Evolutionary conservation across 2,329 filamentous ascomycete species (phyloP).

Genomic region (Cordyceps farinosa): DNA sequence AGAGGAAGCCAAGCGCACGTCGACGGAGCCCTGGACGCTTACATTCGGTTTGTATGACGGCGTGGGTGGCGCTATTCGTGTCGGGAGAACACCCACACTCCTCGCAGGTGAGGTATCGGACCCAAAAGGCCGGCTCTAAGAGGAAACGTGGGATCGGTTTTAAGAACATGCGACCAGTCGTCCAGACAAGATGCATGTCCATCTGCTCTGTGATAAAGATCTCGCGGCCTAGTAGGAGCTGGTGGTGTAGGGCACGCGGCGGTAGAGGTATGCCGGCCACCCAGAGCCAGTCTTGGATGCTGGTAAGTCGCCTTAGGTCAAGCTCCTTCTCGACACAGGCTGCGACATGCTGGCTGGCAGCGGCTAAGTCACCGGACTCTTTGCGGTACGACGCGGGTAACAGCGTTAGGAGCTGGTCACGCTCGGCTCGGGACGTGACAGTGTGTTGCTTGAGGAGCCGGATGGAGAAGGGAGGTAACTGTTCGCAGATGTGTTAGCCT

Average conservation of each 20-base stretch:
- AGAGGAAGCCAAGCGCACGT: background rate
- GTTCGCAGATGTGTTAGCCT: background rate
- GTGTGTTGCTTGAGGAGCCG: background rate
- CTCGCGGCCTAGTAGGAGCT: conserved; percentile 21
- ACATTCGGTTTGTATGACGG: background rate
- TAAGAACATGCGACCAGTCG: conserved; percentile 27
- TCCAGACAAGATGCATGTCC: conserved; percentile 32
- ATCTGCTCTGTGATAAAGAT: conserved; percentile 29
- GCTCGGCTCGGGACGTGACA: background rate
- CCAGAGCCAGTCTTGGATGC: conserved; percentile 24
- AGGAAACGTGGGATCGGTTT: conserved; percentile 36
- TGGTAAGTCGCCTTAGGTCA: conserved; percentile 12
- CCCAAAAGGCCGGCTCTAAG: conserved; percentile 23
- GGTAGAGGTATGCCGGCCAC: conserved; percentile 27
- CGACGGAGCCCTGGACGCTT: background rate
- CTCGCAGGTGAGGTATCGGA: background rate
- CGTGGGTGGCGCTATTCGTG: conserved; percentile 24
- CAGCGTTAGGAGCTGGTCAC: conserved; percentile 13
- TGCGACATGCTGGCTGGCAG: background rate
- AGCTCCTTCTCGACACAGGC: conserved; percentile 16
- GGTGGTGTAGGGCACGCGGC: conserved; percentile 27
- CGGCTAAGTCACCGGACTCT: conserved; percentile 16
- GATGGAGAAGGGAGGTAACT: background rate
- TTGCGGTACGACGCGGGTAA: conserved; percentile 39
- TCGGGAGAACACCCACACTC: background rate